Base-by-base conservation (phyloP, 208 protist species). In the Acanthamoeba rhysodes region DNA sequence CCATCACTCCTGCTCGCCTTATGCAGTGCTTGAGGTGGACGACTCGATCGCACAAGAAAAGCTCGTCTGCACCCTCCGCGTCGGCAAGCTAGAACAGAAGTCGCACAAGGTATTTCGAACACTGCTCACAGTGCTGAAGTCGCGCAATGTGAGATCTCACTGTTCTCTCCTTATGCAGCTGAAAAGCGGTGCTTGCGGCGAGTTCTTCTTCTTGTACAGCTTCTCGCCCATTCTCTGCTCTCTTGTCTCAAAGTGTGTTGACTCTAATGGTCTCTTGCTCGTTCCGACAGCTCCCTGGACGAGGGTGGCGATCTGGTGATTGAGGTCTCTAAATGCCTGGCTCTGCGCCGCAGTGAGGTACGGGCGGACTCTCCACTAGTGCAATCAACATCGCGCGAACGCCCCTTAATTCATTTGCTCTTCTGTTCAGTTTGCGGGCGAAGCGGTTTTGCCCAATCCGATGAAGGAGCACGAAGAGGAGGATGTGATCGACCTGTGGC, bases 391-490 rank as follows among this genome's bases (percentile, higher is more conserved):
- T 57, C 53, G 1, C 53, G 53, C 9, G 4, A 2, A 57, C n/a
- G 74, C 24, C 74, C 74, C 12, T 82, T 82, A n/a, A n/a, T 68
- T 68, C 62, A 9, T n/a, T 68, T 4, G 2, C 18, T 68, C 41
- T 68, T n/a, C 62, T 68, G 24, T 74, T 18, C 32, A 74, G 70
- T 78, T 78, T 45, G 70, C 70, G 16, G 70, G 70, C n/a, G 70
- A 78, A 45, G 70, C 70, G 8, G n/a, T 78, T 45, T 18, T 78
- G 70, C 34, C 70, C 6, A 78, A 78, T 45, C 70, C 70, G 70
- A 78, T 78, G 70, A 78, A 78, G 70, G 70, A 78, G 70, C 70
- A 78, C 80, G 27, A 88, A 64, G 80, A 88, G 80, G 80, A 88
- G 50, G 80, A 88, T n/a, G 80, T 88, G 20, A 41, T 88, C 48